Conservation (phyloP, 1,139 yeast genomes). For the Saccharomycopsis hybrid region DNA sequence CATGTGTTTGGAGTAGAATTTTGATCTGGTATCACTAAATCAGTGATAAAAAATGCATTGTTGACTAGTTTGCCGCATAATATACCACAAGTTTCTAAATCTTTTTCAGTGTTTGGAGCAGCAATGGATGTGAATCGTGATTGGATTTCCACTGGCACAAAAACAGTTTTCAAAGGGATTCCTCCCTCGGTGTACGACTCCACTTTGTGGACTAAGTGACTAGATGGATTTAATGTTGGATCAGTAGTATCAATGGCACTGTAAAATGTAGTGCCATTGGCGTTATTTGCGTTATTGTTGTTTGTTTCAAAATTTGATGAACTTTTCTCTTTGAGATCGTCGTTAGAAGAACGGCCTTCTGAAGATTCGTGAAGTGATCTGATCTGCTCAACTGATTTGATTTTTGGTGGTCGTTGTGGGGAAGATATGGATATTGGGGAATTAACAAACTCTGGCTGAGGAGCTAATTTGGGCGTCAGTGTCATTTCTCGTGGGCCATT, state of each 20-base stretch:
- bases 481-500: background rate
- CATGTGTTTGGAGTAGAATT: constrained; percentile 54
- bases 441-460: constrained; percentile 4
- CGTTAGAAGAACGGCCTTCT: background rate
- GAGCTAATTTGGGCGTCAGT: background rate
- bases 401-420: constrained; percentile 18
- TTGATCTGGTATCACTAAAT: constrained; percentile 53
- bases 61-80: constrained; percentile 49
- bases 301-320: background rate
- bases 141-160: constrained; percentile 40
- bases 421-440: constrained; percentile 20
- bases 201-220: background rate
- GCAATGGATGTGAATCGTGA: constrained; percentile 39
- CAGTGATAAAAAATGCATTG: constrained; percentile 54
- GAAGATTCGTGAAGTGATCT: constrained; percentile 2
- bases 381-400: constrained; percentile 17
- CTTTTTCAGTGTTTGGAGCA: constrained; percentile 37
- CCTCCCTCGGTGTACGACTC: constrained; percentile 44
- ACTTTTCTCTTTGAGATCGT: background rate
- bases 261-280: background rate
- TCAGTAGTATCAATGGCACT: too few species aligned
- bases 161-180: constrained; percentile 42
- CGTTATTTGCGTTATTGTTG: background rate
- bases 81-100: constrained; percentile 60
- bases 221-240: background rate